A percentile compares a stretch with the other conserved stretches of the same genome.
Evolutionary conservation across 192 early-diverging fungal genomes (phyloP).

Genomic region (Backusella luteola): DNA sequence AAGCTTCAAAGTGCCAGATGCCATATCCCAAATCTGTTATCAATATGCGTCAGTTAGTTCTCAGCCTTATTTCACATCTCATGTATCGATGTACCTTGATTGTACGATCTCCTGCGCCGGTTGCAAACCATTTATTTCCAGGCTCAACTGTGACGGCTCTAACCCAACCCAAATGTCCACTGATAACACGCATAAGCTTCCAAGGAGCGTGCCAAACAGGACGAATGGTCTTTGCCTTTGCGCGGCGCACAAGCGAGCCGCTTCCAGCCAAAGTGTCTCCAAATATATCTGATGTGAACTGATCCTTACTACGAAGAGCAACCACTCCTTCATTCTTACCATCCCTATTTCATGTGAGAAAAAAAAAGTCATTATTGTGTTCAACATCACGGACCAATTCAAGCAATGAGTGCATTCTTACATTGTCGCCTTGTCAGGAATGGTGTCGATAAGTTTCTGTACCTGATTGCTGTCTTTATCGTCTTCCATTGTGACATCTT

Average conservation of each 20-base stretch:
- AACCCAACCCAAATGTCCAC: constrained; percentile 98
- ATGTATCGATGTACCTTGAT: constrained; percentile 72
- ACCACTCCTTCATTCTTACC: constrained; percentile 35
- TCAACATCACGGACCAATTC: too few relatives aligned
- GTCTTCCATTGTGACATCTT: constrained; percentile 27
- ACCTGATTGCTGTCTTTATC: constrained; percentile 38
- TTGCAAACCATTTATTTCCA: constrained; percentile 97
- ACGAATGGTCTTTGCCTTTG: constrained; percentile 47
- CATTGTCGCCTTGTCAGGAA: constrained; percentile 37
- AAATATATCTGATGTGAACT: constrained; percentile 41
- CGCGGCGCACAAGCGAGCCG: constrained; percentile 52
- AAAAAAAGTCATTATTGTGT: not conserved
- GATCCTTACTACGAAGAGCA: constrained; percentile 38
- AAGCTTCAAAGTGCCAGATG: constrained; percentile 92
- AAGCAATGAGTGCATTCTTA: not conserved
- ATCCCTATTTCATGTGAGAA: constrained; percentile 14
- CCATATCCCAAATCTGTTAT: constrained; percentile 94
- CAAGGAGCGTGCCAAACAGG: constrained; percentile 99
- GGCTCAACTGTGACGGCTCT: constrained; percentile 89
- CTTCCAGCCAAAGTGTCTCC: constrained; percentile 35
- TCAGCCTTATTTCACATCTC: not conserved
- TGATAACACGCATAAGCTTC: constrained; percentile 97
- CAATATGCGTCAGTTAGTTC: not conserved
- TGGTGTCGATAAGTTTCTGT: constrained; percentile 42
- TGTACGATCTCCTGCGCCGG: constrained; percentile 94